phyloP scores from a whole-genome alignment of 202 grass and related monocot species.

The Musa balbisiana region DNA sequence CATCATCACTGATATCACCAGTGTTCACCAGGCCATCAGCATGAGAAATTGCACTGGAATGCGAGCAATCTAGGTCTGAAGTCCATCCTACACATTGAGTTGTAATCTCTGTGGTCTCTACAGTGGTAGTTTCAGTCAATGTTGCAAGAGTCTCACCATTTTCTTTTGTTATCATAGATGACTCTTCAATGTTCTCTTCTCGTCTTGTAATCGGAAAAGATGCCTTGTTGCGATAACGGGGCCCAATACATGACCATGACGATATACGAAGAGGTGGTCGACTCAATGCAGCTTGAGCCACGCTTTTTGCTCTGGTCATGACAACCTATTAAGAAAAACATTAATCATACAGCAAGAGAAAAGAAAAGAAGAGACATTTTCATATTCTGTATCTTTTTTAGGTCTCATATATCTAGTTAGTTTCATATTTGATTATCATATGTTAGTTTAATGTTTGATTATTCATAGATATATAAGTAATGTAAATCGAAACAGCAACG shows the following conservation, averaged over 20 bases:
- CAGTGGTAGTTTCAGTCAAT: conserved; percentile 31
- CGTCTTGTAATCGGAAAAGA: conserved; percentile 37
- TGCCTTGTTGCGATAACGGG: conserved; percentile 52
- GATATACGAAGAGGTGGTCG: conserved; percentile 63
- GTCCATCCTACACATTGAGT: conserved; percentile 40
- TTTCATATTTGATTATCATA: no score
- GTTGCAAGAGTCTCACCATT: conserved; percentile 36
- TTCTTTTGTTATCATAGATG: conserved; percentile 15
- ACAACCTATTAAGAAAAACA: conserved; percentile 49
- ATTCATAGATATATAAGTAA: no score
- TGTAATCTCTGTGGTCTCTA: conserved; percentile 39
- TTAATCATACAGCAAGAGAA: background rate
- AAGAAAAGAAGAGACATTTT: background rate
- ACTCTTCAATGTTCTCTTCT: conserved; percentile 34
- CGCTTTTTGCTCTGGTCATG: conserved; percentile 76
- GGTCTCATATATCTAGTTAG: no score
- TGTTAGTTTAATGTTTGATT: no score
- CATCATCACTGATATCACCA: conserved; percentile 38
- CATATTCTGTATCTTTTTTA: no score
- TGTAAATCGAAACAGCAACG: no score
- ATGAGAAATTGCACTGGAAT: conserved; percentile 29
- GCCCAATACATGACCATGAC: conserved; percentile 92
- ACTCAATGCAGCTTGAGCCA: conserved; percentile 82
- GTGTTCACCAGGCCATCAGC: conserved; percentile 39
- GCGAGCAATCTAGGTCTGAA: conserved; percentile 38